Percentiles rank a stretch among this genome's conserved stretches.
These are phyloP conservation scores for Tephrocybe rancida DNA, from an alignment of 768 basidiomycete species.

Conservation along the genomic window DNA sequence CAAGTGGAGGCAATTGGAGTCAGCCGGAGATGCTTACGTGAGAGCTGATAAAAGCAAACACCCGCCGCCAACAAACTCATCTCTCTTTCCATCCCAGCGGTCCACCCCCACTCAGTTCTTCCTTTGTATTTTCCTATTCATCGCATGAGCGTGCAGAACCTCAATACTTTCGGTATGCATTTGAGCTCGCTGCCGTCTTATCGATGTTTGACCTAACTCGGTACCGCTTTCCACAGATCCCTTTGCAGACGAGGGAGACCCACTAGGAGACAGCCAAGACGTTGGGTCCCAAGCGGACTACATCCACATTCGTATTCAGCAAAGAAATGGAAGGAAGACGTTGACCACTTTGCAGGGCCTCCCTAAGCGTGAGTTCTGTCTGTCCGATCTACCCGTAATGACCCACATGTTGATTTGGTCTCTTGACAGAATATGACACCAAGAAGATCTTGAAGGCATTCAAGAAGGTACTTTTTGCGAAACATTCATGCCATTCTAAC, in stretches of 20 bases:
- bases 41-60: slow-evolving; percentile 25
- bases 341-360: slow-evolving; percentile 96
- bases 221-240: slow-evolving; percentile 60
- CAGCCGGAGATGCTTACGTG: slow-evolving; percentile 20
- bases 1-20: slow-evolving; percentile 9
- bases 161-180: slow-evolving; percentile 74
- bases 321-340: slow-evolving; percentile 98
- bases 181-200: slow-evolving; percentile 7
- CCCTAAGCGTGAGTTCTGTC: slow-evolving; percentile 71
- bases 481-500: slow-evolving; percentile 3
- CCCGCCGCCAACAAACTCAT: slow-evolving; percentile 11
- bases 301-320: slow-evolving; percentile 97
- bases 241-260: slow-evolving; percentile 93
- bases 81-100: slow-evolving; percentile 28
- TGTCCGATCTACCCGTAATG: background rate
- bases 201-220: slow-evolving; percentile 17
- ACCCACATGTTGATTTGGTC: slow-evolving; percentile 11
- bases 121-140: slow-evolving; percentile 43
- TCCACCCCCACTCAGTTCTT: slow-evolving; percentile 46
- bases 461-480: slow-evolving; percentile 77
- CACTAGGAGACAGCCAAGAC: slow-evolving; percentile 71
- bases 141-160: slow-evolving; percentile 97
- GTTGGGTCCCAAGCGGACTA: slow-evolving; percentile 83
- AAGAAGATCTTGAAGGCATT: slow-evolving; percentile 99
- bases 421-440: slow-evolving; percentile 80